Base-by-base conservation (phyloP, 306 rosid genomes). In the Citrullus colocynthis region DNA sequence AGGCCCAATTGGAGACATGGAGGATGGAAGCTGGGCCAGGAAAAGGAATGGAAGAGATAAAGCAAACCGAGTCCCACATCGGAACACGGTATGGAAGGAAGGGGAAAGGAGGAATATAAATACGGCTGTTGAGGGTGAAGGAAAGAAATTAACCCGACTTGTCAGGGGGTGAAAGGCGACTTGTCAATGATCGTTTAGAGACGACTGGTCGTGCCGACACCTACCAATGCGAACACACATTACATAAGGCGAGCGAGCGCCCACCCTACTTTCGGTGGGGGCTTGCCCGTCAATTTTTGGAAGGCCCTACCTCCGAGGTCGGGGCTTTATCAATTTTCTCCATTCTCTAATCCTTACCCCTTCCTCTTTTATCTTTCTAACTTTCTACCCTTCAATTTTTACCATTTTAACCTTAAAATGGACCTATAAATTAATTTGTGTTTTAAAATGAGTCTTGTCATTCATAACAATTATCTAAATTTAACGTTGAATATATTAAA, bases 141-240 rank as follows among this genome's bases (percentile, higher is more conserved):
- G 0, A 9, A 3, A 1, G 0, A 44, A 36, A 36, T 2, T 0
- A 76, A 78, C 86, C 88, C 78, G 89, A 87, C 88, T 92, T 89
- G 97, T 88, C 93, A 91, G 96, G 93, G 90, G 89, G 77, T 89
- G 90, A 80, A 56, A 71, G 89, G 86, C 83, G 88, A 89, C 90
- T 64, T 62, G 90, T 81, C 75, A 36, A 91, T 93, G 98, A 91
- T 83, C 92, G 92, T 32, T 0, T 64, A 55, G 98, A 21, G 98
- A 93, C 80, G 97, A 79, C 81, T 76, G n/a, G 91, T 89, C 90
- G 90, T 82, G 91, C 96, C 93, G 52, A 91, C 93, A 69, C 90
- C 91, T 64, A 36, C 4, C 14, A 57, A 8, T 21, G 57, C 77
- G 91, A 91, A 89, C 91, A 57, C 78, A 58, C 60, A 2, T 9